These are phyloP conservation scores for Abelmoschus esculentus DNA, from an alignment of 345 rosid genomes.

Conservation along the genomic window DNA sequence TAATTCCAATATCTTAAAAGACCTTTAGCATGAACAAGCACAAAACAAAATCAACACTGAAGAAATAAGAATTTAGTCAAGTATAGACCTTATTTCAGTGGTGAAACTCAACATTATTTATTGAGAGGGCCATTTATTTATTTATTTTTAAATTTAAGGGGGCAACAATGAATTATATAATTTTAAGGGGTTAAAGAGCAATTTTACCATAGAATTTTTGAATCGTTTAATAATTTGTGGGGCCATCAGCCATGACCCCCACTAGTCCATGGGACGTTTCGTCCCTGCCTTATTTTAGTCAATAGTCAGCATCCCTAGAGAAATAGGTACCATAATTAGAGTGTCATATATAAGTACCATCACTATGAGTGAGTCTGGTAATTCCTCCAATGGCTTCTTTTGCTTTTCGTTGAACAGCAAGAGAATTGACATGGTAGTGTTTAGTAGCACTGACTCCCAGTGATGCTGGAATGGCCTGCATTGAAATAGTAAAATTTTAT, in stretches of 20 bases:
- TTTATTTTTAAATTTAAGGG: too few relatives aligned
- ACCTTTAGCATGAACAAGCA: background rate
- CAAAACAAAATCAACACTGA: background rate
- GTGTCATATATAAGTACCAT: conserved; percentile 41
- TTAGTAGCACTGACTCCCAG: conserved; percentile 85
- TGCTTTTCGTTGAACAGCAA: conserved; percentile 95
- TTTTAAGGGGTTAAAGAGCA: too few relatives aligned
- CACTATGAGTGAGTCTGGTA: conserved; percentile 72
- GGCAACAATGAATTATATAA: too few relatives aligned
- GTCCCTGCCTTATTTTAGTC: background rate
- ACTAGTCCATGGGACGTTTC: too few relatives aligned
- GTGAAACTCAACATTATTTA: too few relatives aligned
- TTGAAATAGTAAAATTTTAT: background rate
- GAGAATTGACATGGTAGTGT: conserved; percentile 90
- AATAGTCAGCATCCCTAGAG: background rate
- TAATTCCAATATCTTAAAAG: background rate
- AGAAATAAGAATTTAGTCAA: background rate
- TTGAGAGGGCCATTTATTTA: too few relatives aligned
- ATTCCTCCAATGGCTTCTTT: conserved; percentile 99
- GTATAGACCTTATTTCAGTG: background rate
- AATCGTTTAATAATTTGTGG: too few relatives aligned
- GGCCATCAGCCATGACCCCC: too few relatives aligned
- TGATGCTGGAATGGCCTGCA: conserved; percentile 90
- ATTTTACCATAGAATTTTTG: too few relatives aligned
- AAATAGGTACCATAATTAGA: background rate